phyloP scores from a whole-genome alignment of 2,329 filamentous ascomycete genomes.

The Penicillium sp. region DNA sequence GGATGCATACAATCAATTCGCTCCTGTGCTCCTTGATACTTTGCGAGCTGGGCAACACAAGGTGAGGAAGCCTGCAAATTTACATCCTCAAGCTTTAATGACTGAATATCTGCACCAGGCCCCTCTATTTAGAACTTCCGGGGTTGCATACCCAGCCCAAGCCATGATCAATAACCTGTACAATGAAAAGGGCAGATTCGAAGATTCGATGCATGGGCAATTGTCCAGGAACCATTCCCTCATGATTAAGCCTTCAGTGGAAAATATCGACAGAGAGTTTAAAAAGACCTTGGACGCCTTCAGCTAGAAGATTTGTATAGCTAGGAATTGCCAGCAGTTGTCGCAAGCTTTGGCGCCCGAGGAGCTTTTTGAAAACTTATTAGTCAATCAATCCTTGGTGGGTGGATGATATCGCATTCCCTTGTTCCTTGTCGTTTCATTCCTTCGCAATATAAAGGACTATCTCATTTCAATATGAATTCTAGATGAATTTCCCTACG shows the following conservation, averaged over 20 bases:
- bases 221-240: conserved; percentile 1
- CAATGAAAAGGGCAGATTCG: background rate
- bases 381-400: too few species aligned
- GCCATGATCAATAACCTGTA: conserved; percentile 2
- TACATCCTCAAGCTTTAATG: background rate
- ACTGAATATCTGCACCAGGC: background rate
- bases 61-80: background rate
- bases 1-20: conserved; percentile 1
- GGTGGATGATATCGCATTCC: too few species aligned
- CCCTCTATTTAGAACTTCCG: background rate
- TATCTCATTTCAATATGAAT: too few species aligned
- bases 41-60: background rate
- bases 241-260: background rate
- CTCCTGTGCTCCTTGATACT: background rate
- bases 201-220: background rate
- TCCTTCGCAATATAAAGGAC: too few species aligned
- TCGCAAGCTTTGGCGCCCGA: too few species aligned
- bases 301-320: background rate
- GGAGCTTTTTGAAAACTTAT: too few species aligned
- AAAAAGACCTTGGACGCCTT: background rate
- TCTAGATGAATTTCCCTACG: too few species aligned
- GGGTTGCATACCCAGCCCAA: background rate
- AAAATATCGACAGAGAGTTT: background rate
- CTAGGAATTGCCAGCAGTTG: background rate
- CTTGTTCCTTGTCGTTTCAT: too few species aligned